phyloP scores from a whole-genome alignment of 805 yeast genomes.

The Candida ortonii region DNA sequence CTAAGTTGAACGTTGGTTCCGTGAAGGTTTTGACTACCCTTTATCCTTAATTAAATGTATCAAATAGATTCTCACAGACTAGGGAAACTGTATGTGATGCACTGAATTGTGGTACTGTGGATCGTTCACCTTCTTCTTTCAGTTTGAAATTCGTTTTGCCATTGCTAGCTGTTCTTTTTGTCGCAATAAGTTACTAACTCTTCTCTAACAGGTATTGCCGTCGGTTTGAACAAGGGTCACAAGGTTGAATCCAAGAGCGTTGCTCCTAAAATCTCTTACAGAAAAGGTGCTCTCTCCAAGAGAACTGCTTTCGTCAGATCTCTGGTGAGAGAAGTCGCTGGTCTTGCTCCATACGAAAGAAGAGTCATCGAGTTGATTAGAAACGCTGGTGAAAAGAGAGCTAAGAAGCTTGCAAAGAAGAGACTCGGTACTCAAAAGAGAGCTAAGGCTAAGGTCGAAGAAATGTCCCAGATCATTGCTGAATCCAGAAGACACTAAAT shows the following conservation, averaged over 20 bases:
- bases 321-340: slow-evolving; percentile 94
- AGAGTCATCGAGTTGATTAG: slow-evolving; percentile 98
- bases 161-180: no score
- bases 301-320: slow-evolving; percentile 95
- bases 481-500: slow-evolving; percentile 91
- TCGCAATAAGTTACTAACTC: slow-evolving; percentile 13
- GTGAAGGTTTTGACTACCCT: no score
- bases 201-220: slow-evolving; percentile 71
- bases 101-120: no score
- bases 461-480: slow-evolving; percentile 93
- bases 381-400: slow-evolving; percentile 99
- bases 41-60: no score
- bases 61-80: no score
- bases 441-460: slow-evolving; percentile 99
- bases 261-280: slow-evolving; percentile 87
- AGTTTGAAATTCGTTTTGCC: no score
- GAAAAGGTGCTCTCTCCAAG: slow-evolving; percentile 95
- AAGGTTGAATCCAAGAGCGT: slow-evolving; percentile 81
- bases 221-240: slow-evolving; percentile 99
- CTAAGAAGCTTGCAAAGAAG: slow-evolving; percentile 99
- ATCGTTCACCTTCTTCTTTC: no score
- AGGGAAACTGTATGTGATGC: no score
- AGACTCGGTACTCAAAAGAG: slow-evolving; percentile 99
- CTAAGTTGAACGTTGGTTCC: no score
- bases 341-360: slow-evolving; percentile 99